Base-by-base conservation (phyloP, 2,329 filamentous ascomycete genomes). In the Trichoderma semiorbis region DNA sequence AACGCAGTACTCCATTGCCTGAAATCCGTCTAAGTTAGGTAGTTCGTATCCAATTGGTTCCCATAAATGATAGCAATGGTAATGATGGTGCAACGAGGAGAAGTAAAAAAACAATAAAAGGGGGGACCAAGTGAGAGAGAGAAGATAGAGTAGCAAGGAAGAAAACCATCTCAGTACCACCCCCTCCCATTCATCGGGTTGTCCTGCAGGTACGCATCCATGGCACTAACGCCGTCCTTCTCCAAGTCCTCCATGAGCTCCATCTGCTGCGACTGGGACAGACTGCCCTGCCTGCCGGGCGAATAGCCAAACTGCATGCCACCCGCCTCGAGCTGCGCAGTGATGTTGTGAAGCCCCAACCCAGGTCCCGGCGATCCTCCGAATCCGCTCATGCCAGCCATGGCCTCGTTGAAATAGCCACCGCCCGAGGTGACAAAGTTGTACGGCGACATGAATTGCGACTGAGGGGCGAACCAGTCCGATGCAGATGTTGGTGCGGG, bases 161-260 rank as follows among this genome's bases (percentile, higher is more conserved):
- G 24, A 34, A 34, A 5, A 4, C 12, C 8, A 21, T 43, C 34
- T 60, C 12, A 69, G 65, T 69, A 64, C 57, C 78, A 82, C 80
- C 81, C 82, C 66, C 81, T 82, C 64, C 75, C 79, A 4, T 78
- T 68, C 71, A 81, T 72, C 11, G 74, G 76, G 1, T 75, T 78
- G 3, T 78, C 81, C 81, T 82, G 89, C 75, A 91, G 80, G 70
- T 89, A 89, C 16, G 85, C 84, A 74, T 91, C 86, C 75, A 91
- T 90, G 65, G 91, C 89, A 30, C 83, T 84, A 78, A 90, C 82
- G 0, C 89, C 90, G 74, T 91, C 88, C 75, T 84, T 92, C 80
- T 96, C 92, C 39, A 97, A 86, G 63, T 90, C 90, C 70, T 91
- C 89, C 92, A 97, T 94, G 47, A 97, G 84, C 83, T 97, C 93